Evolutionary conservation across 371 early-diverging fungal genomes (phyloP).

Genomic region (Capniomyces stellatus): DNA sequence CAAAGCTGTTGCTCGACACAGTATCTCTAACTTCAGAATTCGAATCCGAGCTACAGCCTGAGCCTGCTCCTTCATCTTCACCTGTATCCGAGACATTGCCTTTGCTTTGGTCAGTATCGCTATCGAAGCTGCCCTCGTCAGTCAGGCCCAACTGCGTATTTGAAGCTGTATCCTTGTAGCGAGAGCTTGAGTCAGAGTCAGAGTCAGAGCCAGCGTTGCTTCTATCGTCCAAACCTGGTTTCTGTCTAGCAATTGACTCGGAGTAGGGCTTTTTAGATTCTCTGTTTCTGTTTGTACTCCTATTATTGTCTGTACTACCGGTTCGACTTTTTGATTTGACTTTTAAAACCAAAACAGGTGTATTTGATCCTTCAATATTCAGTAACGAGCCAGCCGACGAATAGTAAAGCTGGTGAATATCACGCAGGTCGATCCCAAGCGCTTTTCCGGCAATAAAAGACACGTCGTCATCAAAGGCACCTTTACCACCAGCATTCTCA

Average conservation of each 20-base stretch:
- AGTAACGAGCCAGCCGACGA: constrained; percentile 45
- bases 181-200: neutral
- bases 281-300: no score
- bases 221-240: no score
- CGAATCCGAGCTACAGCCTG: neutral
- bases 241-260: no score
- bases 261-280: no score
- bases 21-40: neutral
- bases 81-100: neutral
- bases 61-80: neutral
- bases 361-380: constrained; percentile 44
- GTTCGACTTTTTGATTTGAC: constrained; percentile 11
- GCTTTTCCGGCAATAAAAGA: constrained; percentile 10
- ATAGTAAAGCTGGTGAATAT: constrained; percentile 40
- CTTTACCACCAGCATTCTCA: no score
- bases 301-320: no score
- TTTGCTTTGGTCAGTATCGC: no score
- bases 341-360: constrained; percentile 51
- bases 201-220: no score
- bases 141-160: no score
- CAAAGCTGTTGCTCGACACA: neutral
- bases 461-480: no score
- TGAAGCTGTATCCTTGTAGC: no score
- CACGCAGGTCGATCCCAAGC: constrained; percentile 14
- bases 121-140: no score